Evolutionary conservation across 306 rosid species (phyloP).

Genomic region (Casuarina cunninghamiana): DNA sequence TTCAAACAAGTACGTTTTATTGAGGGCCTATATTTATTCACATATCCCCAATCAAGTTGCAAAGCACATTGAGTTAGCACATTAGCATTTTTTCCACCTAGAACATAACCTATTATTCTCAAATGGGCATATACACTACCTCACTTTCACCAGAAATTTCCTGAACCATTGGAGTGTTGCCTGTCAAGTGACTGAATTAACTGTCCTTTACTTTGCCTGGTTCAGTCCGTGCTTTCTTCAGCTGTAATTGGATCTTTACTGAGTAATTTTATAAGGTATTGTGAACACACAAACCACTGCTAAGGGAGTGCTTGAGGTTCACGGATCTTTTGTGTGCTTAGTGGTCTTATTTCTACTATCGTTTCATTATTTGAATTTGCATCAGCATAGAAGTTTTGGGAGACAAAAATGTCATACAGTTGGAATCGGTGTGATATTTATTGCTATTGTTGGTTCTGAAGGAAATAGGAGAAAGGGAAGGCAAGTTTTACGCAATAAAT

Average conservation of each 20-base stretch:
- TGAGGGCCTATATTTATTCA: neutral
- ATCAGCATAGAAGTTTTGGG: neutral
- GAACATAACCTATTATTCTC: neutral
- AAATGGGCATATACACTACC: neutral
- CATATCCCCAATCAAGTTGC: neutral
- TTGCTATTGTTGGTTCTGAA: slow-evolving; percentile 57
- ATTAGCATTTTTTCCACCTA: neutral
- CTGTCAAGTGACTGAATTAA: neutral
- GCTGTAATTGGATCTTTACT: neutral
- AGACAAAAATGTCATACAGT: neutral
- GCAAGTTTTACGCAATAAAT: slow-evolving; percentile 95
- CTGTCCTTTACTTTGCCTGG: neutral
- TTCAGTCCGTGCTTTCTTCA: neutral
- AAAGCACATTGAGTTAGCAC: neutral
- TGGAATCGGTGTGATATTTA: slow-evolving; percentile 35
- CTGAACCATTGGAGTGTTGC: neutral
- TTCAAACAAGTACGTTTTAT: neutral
- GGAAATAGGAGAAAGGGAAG: slow-evolving; percentile 99
- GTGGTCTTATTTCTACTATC: neutral
- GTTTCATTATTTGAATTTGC: neutral
- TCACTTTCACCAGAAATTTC: neutral
- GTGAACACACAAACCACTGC: neutral
- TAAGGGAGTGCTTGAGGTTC: neutral
- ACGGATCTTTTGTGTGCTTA: neutral
- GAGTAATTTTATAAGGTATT: too few relatives aligned